phyloP scores from a whole-genome alignment of 1,139 yeast species.

The Taiozyma onychis region DNA sequence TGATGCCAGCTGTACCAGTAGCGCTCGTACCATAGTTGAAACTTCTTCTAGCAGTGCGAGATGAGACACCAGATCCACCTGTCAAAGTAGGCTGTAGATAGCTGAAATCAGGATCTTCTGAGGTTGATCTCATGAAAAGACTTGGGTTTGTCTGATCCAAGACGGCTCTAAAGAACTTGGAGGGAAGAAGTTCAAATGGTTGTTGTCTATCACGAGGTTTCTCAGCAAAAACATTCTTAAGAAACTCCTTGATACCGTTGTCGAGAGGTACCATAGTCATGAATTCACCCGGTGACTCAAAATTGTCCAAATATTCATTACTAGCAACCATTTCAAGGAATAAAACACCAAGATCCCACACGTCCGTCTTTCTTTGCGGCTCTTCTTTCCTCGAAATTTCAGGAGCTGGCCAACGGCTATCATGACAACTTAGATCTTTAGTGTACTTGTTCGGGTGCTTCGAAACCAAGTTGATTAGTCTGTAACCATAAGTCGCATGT shows the following conservation, averaged over 20 bases:
- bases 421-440: slow-evolving; percentile 19
- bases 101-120: slow-evolving; percentile 10
- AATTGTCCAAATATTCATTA: slow-evolving; percentile 44
- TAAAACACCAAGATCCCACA: slow-evolving; percentile 86
- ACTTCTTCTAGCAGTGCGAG: slow-evolving; percentile 31
- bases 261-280: slow-evolving; percentile 45
- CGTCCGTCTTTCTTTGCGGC: slow-evolving; percentile 77
- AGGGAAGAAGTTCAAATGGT: slow-evolving; percentile 79
- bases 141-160: slow-evolving; percentile 33
- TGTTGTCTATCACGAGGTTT: slow-evolving; percentile 72
- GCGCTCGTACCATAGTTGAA: slow-evolving; percentile 31
- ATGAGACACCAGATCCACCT: slow-evolving; percentile 19
- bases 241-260: slow-evolving; percentile 55
- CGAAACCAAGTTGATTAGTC: slow-evolving; percentile 53
- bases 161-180: slow-evolving; percentile 72
- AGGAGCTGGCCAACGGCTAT: slow-evolving; percentile 69
- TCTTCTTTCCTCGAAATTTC: slow-evolving; percentile 44
- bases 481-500: slow-evolving; percentile 67
- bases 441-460: slow-evolving; percentile 39
- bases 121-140: slow-evolving; percentile 8
- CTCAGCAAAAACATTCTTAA: slow-evolving; percentile 56
- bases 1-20: slow-evolving; percentile 19
- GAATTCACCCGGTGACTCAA: slow-evolving; percentile 57
- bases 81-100: slow-evolving; percentile 16
- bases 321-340: slow-evolving; percentile 73